Evolutionary conservation across 2,329 filamentous ascomycete species (phyloP).

Genomic region (Penicillium oxalicum): DNA sequence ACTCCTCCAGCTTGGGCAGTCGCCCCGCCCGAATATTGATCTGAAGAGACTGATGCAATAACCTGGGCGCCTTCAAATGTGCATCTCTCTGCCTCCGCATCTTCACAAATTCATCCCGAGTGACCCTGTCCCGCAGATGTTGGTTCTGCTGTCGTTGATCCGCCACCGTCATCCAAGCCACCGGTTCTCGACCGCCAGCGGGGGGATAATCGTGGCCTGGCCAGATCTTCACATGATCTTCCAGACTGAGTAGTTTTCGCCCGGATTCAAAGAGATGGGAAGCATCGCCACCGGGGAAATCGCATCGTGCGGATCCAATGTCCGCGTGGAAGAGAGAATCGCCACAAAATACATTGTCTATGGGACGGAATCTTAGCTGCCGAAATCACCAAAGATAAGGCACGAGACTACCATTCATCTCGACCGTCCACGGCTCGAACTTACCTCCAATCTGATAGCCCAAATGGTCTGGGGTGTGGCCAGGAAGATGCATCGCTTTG

Average conservation of each 20-base stretch:
- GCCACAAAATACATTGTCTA: constrained; percentile 48
- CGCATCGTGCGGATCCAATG: constrained; percentile 49
- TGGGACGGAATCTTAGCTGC: constrained; percentile 8
- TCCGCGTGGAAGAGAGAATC: constrained; percentile 51
- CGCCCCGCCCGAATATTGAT: constrained; percentile 48
- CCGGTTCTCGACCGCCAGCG: constrained; percentile 26
- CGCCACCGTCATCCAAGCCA: constrained; percentile 42
- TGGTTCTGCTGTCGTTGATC: constrained; percentile 46
- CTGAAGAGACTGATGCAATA: constrained; percentile 50
- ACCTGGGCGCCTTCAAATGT: constrained; percentile 39
- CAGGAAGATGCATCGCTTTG: constrained; percentile 53
- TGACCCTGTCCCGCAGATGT: constrained; percentile 42
- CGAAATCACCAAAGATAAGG: background rate
- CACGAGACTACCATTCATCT: too few species aligned
- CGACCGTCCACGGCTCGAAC: background rate
- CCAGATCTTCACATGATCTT: constrained; percentile 46
- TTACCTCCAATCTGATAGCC: constrained; percentile 52
- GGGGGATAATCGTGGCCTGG: constrained; percentile 53
- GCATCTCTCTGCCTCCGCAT: constrained; percentile 43
- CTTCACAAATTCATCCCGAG: constrained; percentile 42
- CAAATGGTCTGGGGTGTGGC: constrained; percentile 59
- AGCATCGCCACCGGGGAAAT: constrained; percentile 51
- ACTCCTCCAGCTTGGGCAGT: constrained; percentile 32
- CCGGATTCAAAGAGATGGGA: constrained; percentile 42
- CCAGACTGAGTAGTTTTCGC: constrained; percentile 40